phyloP scores from a whole-genome alignment of 345 rosid genomes.

The Melastoma malabathricum region DNA sequence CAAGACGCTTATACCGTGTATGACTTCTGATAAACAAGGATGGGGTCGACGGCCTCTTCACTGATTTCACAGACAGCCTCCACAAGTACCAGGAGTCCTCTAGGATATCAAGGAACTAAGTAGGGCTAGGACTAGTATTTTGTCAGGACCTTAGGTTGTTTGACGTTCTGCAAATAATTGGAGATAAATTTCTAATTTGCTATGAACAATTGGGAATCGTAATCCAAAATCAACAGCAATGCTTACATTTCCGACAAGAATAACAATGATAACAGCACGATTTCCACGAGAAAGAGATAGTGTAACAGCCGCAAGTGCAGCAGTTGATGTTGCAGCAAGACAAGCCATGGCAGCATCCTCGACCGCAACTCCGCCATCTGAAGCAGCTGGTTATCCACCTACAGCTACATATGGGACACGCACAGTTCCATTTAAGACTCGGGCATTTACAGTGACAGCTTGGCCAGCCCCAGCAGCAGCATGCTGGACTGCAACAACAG shows the following conservation, averaged over 20 bases:
- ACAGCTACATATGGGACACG: slow-evolving; percentile 17
- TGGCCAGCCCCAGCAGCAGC: slow-evolving; percentile 12
- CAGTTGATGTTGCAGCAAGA: slow-evolving; percentile 33
- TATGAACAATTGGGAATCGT: neutral
- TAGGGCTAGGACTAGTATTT: neutral
- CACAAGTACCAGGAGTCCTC: slow-evolving; percentile 14
- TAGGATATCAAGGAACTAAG: neutral
- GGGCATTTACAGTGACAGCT: slow-evolving; percentile 2
- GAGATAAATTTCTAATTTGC: too few species aligned
- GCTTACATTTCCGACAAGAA: slow-evolving; percentile 1
- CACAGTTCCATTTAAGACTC: neutral
- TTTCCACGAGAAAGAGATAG: neutral
- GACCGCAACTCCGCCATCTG: too few species aligned
- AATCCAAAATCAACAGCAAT: slow-evolving; percentile 6
- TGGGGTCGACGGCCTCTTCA: slow-evolving; percentile 36
- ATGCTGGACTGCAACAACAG: slow-evolving; percentile 18
- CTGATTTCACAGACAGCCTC: slow-evolving; percentile 35
- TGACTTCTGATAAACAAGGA: slow-evolving; percentile 29
- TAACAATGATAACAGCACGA: slow-evolving; percentile 1
- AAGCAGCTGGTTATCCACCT: neutral
- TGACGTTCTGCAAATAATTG: too few species aligned
- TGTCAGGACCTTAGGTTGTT: too few species aligned
- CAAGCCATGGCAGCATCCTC: neutral
- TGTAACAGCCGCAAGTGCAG: slow-evolving; percentile 6
- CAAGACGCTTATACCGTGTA: slow-evolving; percentile 27